These are phyloP conservation scores for Sporisorium iseilematis-ciliati DNA, from an alignment of 1,284 basidiomycete genomes.

Conservation along the genomic window DNA sequence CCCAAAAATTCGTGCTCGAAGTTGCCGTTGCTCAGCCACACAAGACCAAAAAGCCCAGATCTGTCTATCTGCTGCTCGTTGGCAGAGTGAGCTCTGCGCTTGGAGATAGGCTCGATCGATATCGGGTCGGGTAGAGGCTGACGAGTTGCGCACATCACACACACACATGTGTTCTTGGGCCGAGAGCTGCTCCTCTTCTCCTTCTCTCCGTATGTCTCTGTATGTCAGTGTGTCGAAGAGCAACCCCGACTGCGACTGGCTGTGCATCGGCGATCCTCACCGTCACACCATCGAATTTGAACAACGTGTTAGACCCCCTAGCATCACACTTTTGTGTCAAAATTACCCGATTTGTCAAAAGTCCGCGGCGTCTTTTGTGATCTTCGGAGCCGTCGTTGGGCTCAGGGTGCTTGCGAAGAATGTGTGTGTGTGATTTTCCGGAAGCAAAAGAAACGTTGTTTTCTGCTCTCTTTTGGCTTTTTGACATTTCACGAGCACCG, in stretches of 20 bases:
- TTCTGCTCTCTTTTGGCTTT: constrained; percentile 9
- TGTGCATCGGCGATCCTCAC: too few relatives aligned
- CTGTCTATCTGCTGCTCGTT: not conserved
- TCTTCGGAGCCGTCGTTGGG: too few relatives aligned
- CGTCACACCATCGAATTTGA: not conserved
- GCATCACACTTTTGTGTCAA: too few relatives aligned
- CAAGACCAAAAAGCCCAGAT: not conserved
- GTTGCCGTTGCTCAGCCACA: constrained; percentile 1
- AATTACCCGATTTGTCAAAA: constrained; percentile 1
- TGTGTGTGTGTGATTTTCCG: constrained; percentile 14
- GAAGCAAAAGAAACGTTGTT: not conserved
- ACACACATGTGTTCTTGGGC: not conserved
- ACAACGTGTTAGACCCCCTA: constrained; percentile 1
- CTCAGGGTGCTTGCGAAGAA: constrained; percentile 40
- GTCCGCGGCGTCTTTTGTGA: not conserved
- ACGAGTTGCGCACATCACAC: not conserved
- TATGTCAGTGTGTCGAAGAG: too few relatives aligned
- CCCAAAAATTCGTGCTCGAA: constrained; percentile 15
- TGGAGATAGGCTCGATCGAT: constrained; percentile 5
- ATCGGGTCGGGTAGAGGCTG: constrained; percentile 6
- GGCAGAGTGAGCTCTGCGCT: too few relatives aligned
- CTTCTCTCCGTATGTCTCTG: not conserved
- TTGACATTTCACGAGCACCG: constrained; percentile 4
- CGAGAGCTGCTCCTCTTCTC: too few relatives aligned
- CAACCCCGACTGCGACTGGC: too few relatives aligned